A percentile compares a stretch with the other conserved stretches of the same genome.
Evolutionary conservation across 495 filamentous ascomycete genomes (phyloP).

Genomic region (Lophiostoma macrostomum): DNA sequence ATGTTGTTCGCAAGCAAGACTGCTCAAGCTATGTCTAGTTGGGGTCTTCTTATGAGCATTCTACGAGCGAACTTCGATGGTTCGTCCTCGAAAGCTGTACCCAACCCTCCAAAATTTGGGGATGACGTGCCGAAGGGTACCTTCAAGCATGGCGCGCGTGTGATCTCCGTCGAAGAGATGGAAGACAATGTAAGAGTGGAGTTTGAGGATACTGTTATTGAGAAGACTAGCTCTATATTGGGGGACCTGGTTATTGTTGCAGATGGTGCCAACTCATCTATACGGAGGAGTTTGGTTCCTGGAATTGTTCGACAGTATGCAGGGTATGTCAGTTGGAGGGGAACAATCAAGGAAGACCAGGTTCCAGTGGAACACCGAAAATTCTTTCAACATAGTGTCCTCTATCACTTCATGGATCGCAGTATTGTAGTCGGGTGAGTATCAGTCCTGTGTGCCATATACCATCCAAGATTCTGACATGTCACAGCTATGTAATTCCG

Average conservation of each 20-base stretch:
- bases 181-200: constrained; percentile 40
- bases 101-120: not conserved
- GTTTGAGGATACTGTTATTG: constrained; percentile 40
- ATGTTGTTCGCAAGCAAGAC: not conserved
- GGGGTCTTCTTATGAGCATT: constrained; percentile 52
- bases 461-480: not conserved
- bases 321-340: constrained; percentile 55
- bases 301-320: constrained; percentile 49
- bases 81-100: constrained; percentile 36
- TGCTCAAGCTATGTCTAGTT: constrained; percentile 35
- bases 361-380: not conserved
- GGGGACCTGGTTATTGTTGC: constrained; percentile 53
- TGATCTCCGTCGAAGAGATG: constrained; percentile 43
- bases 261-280: constrained; percentile 54
- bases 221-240: constrained; percentile 32
- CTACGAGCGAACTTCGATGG: constrained; percentile 57
- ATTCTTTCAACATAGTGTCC: constrained; percentile 16
- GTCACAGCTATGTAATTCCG: constrained; percentile 37
- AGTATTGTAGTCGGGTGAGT: constrained; percentile 49
- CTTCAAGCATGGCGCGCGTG: constrained; percentile 45
- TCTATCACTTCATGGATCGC: not conserved
- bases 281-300: constrained; percentile 48
- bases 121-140: constrained; percentile 36
- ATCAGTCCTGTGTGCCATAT: constrained; percentile 28
- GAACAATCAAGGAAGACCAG: constrained; percentile 42